phyloP scores from a whole-genome alignment of 768 basidiomycete genomes.

The Goffeauzyma gilvescens region DNA sequence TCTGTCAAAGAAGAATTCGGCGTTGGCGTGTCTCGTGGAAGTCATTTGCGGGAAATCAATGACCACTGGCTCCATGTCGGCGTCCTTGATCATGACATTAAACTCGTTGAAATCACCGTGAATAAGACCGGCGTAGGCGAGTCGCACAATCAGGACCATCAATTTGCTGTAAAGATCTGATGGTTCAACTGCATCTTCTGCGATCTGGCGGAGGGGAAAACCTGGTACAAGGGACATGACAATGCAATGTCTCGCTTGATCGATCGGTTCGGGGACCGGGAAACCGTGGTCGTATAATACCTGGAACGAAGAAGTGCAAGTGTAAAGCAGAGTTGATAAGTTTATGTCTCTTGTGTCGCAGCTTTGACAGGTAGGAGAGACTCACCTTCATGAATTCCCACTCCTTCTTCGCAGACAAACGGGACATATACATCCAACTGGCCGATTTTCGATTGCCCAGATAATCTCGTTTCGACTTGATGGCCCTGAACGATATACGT shows the following conservation, averaged over 20 bases:
- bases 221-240: constrained; percentile 93
- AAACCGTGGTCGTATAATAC: constrained; percentile 78
- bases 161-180: constrained; percentile 62
- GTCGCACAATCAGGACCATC: constrained; percentile 90
- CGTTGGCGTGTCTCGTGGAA: constrained; percentile 85
- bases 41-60: constrained; percentile 99
- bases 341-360: not conserved
- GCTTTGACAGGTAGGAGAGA: not conserved
- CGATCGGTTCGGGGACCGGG: constrained; percentile 80
- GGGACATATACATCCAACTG: constrained; percentile 99
- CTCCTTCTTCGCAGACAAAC: constrained; percentile 88
- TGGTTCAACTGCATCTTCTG: constrained; percentile 34
- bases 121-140: constrained; percentile 84
- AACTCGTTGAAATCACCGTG: constrained; percentile 99
- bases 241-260: constrained; percentile 85
- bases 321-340: not conserved
- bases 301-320: constrained; percentile 33
- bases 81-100: constrained; percentile 79
- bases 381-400: constrained; percentile 95
- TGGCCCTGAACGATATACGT: constrained; percentile 88
- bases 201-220: constrained; percentile 78
- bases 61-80: constrained; percentile 57
- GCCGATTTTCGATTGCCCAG: constrained; percentile 86
- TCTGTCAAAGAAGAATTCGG: constrained; percentile 98
- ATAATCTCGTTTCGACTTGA: constrained; percentile 93